A percentile compares a stretch with the other conserved stretches of the same genome.
Evolutionary conservation across 345 rosid genomes (phyloP).

Genomic region (Capsella bursapastoris): DNA sequence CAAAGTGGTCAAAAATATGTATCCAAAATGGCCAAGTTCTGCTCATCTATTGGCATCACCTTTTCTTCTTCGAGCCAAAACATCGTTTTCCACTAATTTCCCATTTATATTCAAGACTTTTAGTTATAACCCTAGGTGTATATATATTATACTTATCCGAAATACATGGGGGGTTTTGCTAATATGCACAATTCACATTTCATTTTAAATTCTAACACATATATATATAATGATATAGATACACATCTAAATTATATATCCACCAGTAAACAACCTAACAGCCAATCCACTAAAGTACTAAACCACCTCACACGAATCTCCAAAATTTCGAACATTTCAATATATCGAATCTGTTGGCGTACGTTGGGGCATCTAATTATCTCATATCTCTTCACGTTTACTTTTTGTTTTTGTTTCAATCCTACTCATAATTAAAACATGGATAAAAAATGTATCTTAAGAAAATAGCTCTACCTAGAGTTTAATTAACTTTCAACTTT

Average conservation of each 20-base stretch:
- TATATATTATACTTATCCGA: constrained; percentile 33
- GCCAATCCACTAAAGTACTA: not conserved
- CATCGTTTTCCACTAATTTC: constrained; percentile 42
- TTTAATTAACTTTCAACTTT: not conserved
- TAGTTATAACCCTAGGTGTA: constrained; percentile 19
- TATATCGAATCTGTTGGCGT: constrained; percentile 15
- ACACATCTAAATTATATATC: not conserved
- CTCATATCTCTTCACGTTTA: constrained; percentile 1
- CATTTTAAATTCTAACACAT: not conserved
- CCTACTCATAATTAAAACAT: not conserved
- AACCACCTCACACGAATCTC: not conserved
- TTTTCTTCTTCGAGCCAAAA: constrained; percentile 35
- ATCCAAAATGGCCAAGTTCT: constrained; percentile 29
- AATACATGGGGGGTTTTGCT: constrained; percentile 6
- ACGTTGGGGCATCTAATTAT: not conserved
- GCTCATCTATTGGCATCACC: constrained; percentile 37
- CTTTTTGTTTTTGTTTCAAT: not conserved
- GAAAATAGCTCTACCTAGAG: not conserved
- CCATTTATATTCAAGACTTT: constrained; percentile 22
- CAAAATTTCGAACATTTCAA: not conserved
- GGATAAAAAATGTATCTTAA: not conserved
- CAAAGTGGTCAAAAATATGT: not conserved
- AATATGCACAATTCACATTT: not conserved
- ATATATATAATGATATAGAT: not conserved
- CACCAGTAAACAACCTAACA: constrained; percentile 1